Evolutionary conservation across 768 basidiomycete species (phyloP), one percentile per base, ranked within the genome.

Genomic region (Panaeolus papilionaceus): DNA sequence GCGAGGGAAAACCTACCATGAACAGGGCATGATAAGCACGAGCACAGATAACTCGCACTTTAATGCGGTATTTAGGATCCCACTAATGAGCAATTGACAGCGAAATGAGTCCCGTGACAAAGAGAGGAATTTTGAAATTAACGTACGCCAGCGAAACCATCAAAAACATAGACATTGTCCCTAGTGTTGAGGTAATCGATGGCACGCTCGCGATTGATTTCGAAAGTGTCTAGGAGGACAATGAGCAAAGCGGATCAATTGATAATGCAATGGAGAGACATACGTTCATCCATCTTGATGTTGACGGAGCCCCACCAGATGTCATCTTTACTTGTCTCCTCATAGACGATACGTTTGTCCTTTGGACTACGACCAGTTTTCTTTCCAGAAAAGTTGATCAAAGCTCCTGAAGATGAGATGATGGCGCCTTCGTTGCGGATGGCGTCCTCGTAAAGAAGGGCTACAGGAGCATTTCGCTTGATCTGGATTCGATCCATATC

Each of bases 281-380:
- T 76, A 93, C 93, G 94, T 77, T 95, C 94, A 76, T 98, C 96
- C 91, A 97, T 93, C 86, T 98, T 97, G 83, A 99, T 99, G 84
- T 99, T 99, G 73, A 99, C 96, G 38, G 94, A 92, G 45, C 98
- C 97, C 98, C 98, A 99, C 96, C 98, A 99, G 78, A 99, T 92
- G 70, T 98, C 89, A 76, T 98, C 95, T 81, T 95, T 98, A 81
- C 89, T 92, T 64, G 94, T 92, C 73, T 99, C 96, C 79, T 99
- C 98, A 78, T 85, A 99, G 75, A 99, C 98, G 76, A 99, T 98
- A 69, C 98, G 96, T 88, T 99, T 99, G 88, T 99, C 98, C 79
- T 99, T 99, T 64, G 98, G 98, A 72, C 90, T 92, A 62, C 98
- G 88, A 66, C 98, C 98, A 2, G 98, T 99, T 86, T 99, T 99